Conservation (phyloP, 305 asterid species). For the Fraxinus angustifolia region DNA sequence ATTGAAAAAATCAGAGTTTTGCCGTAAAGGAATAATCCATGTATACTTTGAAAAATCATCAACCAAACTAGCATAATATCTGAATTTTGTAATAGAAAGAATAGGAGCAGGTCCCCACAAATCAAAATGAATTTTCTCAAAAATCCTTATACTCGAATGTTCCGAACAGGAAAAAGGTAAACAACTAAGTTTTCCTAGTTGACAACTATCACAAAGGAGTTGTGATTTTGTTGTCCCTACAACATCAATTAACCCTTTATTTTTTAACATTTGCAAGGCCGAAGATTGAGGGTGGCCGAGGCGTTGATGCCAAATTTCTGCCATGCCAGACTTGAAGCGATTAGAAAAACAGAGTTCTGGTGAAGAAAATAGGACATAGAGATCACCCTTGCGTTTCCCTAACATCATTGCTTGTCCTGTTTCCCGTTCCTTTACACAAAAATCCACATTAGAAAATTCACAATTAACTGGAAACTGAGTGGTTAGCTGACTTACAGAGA, state of each 20-base stretch:
- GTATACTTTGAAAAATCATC: not conserved
- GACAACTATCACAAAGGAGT: not conserved
- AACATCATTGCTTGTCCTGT: not conserved
- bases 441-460: not conserved
- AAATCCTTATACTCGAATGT: not conserved
- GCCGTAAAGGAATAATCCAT: not conserved
- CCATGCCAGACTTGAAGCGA: not conserved
- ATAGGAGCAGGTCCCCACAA: not conserved
- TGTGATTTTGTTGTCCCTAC: not conserved
- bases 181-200: not conserved
- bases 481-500: not conserved
- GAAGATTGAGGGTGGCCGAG: not conserved
- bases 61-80: not conserved
- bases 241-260: not conserved
- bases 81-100: not conserved
- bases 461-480: not conserved
- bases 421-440: not conserved
- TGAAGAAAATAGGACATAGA: not conserved
- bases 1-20: not conserved
- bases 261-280: not conserved
- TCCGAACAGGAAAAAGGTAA: not conserved
- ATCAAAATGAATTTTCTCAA: slow-evolving; percentile 1
- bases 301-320: slow-evolving; percentile 1
- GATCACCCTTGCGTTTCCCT: not conserved
- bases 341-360: not conserved